phyloP scores from a whole-genome alignment of 2,329 filamentous ascomycete genomes.

The Pseudogymnoascus sp. region DNA sequence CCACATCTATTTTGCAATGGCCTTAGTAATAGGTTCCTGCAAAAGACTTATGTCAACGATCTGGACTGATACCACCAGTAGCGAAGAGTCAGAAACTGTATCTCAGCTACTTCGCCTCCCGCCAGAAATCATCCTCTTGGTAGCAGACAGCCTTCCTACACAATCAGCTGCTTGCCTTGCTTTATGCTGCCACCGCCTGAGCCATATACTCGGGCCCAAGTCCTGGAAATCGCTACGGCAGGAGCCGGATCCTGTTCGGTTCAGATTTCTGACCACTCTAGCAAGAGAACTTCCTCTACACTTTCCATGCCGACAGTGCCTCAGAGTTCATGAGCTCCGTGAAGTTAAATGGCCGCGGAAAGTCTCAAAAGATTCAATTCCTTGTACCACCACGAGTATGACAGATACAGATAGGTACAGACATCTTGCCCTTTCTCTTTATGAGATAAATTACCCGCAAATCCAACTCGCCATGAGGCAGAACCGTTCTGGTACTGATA shows the following conservation, averaged over 20 bases:
- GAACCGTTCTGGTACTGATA: conserved; percentile 12
- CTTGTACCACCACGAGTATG: background rate
- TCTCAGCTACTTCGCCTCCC: conserved; percentile 14
- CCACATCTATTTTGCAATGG: conserved; percentile 2
- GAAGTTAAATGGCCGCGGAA: conserved; percentile 13
- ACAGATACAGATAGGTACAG: background rate
- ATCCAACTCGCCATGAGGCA: conserved; percentile 17
- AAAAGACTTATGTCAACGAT: conserved; percentile 10
- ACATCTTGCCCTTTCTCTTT: conserved; percentile 9
- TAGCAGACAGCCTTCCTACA: conserved; percentile 15
- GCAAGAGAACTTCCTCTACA: conserved; percentile 14
- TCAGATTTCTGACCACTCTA: conserved; percentile 14
- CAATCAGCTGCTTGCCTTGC: conserved; percentile 14
- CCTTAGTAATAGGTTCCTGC: conserved; percentile 9
- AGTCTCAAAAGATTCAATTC: background rate
- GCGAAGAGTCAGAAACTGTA: background rate
- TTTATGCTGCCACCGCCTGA: conserved; percentile 14
- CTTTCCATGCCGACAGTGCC: conserved; percentile 15
- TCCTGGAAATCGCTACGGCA: conserved; percentile 12
- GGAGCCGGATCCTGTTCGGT: background rate
- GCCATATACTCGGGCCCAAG: conserved; percentile 12
- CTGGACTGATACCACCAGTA: conserved; percentile 7
- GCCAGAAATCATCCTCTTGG: conserved; percentile 14
- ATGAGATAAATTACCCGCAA: conserved; percentile 16
- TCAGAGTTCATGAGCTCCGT: conserved; percentile 14